Evolutionary conservation across 495 filamentous ascomycete genomes (phyloP), one percentile per base, ranked within the genome.

Genomic region (Aspergillus wentii): DNA sequence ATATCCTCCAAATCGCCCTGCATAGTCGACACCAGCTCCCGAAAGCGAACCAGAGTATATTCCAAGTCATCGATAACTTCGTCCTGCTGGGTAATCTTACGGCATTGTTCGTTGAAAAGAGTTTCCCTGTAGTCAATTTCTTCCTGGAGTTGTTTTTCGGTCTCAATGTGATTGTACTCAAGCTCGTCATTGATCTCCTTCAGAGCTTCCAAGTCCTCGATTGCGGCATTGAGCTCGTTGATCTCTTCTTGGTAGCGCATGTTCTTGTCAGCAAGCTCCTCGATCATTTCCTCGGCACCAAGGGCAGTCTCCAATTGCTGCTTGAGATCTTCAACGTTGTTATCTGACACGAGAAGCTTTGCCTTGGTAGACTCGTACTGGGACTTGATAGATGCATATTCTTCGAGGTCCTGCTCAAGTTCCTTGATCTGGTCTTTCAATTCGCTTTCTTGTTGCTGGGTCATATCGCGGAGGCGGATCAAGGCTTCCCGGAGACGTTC

Each of bases 101-200:
- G 78, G 5, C 66, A 62, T 49, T 92, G 86, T 45, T 97, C 92
- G 11, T 70, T 72, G 46, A 94, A 83, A 17, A 94, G 58, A 33
- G 66, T 62, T 38, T 95, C 88, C 40, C 81, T 80, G 52, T 85
- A 80, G 46, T 95, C 88, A 17, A 96, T 76, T 46, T 95, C 91
- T 40, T 92, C 88, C 57, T 94, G 88, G 60, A 98, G 78, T 56
- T 97, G 88, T 52, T 89, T 94, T 49, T 91, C 87, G 8, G 86
- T 85, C 52, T 95, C 89, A 10, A 88, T 74, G 58, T 95, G 88
- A 48, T 94, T 95, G 51, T 86, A 79, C 54, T 96, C 91, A 8
- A 97, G 75, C 56, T 97, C 94, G 46, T 97, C 91, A 47, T 84
- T 88, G 33, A 97, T 78, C 45, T 97, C 92, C 54, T 89, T 91